Percentiles rank a stretch among this genome's conserved stretches.
Conservation (phyloP, 345 rosid species). For the Aegle marmelos region DNA sequence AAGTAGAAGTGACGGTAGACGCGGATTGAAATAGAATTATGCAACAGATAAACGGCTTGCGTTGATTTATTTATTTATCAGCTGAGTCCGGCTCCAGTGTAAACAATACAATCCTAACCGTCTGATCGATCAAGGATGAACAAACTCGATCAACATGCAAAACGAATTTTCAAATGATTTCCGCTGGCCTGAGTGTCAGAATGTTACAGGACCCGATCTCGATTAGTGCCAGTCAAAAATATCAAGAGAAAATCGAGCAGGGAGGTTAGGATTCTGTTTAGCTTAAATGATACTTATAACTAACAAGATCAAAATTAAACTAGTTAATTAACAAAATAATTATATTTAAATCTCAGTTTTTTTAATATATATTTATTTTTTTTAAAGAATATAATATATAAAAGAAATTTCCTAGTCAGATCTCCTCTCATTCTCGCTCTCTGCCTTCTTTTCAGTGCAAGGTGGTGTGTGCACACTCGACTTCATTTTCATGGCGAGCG, state of each 20-base stretch:
- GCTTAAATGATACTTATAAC: neutral
- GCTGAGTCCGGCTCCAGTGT: neutral
- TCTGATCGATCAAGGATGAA: neutral
- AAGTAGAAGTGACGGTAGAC: neutral
- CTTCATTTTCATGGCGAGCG: conserved; percentile 39
- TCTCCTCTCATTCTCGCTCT: neutral
- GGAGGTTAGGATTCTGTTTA: conserved; percentile 18
- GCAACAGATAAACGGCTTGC: neutral
- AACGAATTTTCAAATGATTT: neutral
- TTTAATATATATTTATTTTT: too few relatives aligned
- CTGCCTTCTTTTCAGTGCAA: neutral
- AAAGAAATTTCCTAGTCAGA: conserved; percentile 7
- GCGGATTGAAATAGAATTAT: neutral
- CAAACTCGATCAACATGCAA: neutral
- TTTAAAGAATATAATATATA: neutral
- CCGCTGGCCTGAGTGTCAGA: neutral
- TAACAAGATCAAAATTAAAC: neutral
- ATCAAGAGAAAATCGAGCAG: conserved; percentile 31
- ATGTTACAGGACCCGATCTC: neutral
- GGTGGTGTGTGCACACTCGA: conserved; percentile 23
- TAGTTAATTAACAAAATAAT: too few relatives aligned
- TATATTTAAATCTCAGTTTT: neutral
- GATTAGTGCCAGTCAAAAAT: conserved; percentile 8
- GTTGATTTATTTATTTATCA: neutral
- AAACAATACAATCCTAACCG: neutral